Base-by-base conservation (phyloP, 2,329 filamentous ascomycete species). In the Epichloe amarillans region DNA sequence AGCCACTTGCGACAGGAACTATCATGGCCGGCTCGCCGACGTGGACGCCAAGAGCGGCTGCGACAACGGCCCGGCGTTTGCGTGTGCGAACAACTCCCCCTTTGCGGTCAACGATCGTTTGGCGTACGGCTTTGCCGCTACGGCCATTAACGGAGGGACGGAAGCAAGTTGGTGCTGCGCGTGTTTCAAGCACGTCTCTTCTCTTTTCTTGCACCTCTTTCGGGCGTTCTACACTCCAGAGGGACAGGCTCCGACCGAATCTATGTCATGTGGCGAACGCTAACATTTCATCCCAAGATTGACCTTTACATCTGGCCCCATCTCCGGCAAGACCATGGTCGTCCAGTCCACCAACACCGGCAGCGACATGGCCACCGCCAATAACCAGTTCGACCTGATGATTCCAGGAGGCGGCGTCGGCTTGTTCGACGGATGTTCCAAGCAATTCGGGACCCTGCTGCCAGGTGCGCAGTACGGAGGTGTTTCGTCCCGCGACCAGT, bases 111-210 rank as follows among this genome's bases (percentile, higher is more conserved):
- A 73, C 58, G 74, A 79, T 48, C 68, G 69, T 10, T 58, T 81
- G 12, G 72, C 79, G 17, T 85, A 84, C 58, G 82, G 82, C 14
- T 85, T 80, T 59, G 79, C 82, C 1, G 81, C 82, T 12, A 79
- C 78, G 8, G 71, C 69, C 47, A 71, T 84, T 55, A 60, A 62
- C 2, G 77, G 77, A 21, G 71, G 73, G 40, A 73, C 68, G 3
- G 82, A 84, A 62, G 66, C 69, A 1, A 71, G 66, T n/a, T 83
- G 79, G 77, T 86, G 82, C 67, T 86, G 82, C 61, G 75, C 73
- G 47, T 84, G 80, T 64, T 84, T 82, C 59, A 71, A 77, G 66
- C 70, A 46, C 59, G 66, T 58, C 30, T 36, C 44, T 36, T 46
- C 7, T n/a, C 35, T 38, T 14, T 36, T 35, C 35, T 19, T 21